phyloP scores from a whole-genome alignment of 306 rosid genomes.

The Sicyos edulis region DNA sequence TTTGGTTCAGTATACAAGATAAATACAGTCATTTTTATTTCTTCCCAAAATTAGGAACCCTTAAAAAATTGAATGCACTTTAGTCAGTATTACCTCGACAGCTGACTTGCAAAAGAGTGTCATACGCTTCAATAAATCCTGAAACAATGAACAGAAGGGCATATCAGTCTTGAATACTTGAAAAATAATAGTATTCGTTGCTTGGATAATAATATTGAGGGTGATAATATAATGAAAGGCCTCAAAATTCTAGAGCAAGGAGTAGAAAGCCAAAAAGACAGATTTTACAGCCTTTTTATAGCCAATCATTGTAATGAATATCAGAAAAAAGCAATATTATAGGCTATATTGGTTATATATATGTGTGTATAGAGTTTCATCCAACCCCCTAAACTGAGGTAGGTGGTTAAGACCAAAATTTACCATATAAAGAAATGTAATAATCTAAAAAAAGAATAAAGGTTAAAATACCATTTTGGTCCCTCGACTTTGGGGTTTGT shows the following conservation, averaged over 20 bases:
- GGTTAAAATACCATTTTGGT: too few species aligned
- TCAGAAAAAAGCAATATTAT: neutral
- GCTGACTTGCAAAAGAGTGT: slow-evolving; percentile 87
- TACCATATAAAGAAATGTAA: neutral
- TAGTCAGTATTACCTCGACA: slow-evolving; percentile 55
- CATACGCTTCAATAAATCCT: slow-evolving; percentile 93
- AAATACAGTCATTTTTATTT: too few species aligned
- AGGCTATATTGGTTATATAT: too few species aligned
- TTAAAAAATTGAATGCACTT: neutral
- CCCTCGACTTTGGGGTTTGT: too few species aligned
- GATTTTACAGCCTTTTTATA: neutral
- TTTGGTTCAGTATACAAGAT: too few species aligned
- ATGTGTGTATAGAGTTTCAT: neutral
- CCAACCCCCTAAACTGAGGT: neutral
- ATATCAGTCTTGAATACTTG: slow-evolving; percentile 21
- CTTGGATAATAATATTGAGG: neutral
- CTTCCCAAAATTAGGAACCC: too few species aligned
- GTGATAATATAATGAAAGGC: neutral
- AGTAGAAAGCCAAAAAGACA: neutral
- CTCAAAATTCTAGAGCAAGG: too few species aligned
- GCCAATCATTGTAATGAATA: neutral
- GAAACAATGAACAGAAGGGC: slow-evolving; percentile 33
- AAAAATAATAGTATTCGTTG: slow-evolving; percentile 18
- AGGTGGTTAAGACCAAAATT: neutral
- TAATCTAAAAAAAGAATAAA: neutral